A percentile compares a stretch with the other conserved stretches of the same genome.
phyloP scores from a whole-genome alignment of 805 yeast species.

The Barnettozyma pratensis region DNA sequence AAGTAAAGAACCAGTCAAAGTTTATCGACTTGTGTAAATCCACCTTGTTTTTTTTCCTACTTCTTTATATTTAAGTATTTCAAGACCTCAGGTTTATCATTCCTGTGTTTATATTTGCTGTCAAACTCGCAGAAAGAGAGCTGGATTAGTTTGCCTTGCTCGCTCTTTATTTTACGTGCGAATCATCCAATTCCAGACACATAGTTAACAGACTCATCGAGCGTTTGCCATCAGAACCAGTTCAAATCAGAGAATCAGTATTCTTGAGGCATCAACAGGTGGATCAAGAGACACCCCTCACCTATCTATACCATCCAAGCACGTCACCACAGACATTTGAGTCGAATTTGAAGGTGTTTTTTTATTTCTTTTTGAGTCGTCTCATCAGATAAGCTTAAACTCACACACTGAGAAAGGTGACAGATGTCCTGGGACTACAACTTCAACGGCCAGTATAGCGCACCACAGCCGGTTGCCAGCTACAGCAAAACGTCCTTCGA shows the following conservation, averaged over 20 bases:
- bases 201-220: no score
- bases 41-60: not conserved
- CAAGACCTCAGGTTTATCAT: not conserved
- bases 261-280: not conserved
- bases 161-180: no score
- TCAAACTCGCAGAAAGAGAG: no score
- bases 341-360: not conserved
- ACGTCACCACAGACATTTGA: not conserved
- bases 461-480: conserved; percentile 5
- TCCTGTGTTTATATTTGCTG: no score
- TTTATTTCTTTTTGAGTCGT: not conserved
- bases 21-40: not conserved
- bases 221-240: no score
- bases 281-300: not conserved
- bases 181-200: no score
- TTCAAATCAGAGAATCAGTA: no score
- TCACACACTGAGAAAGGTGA: no score
- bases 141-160: no score
- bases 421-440: conserved; percentile 21
- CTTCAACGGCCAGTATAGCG: conserved; percentile 2
- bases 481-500: not conserved
- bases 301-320: not conserved
- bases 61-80: not conserved
- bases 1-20: not conserved
- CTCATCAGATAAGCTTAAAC: no score